A percentile compares a stretch with the other conserved stretches of the same genome.
phyloP scores from a whole-genome alignment of 352 stramenopile species.

The Plasmopara muralis region DNA sequence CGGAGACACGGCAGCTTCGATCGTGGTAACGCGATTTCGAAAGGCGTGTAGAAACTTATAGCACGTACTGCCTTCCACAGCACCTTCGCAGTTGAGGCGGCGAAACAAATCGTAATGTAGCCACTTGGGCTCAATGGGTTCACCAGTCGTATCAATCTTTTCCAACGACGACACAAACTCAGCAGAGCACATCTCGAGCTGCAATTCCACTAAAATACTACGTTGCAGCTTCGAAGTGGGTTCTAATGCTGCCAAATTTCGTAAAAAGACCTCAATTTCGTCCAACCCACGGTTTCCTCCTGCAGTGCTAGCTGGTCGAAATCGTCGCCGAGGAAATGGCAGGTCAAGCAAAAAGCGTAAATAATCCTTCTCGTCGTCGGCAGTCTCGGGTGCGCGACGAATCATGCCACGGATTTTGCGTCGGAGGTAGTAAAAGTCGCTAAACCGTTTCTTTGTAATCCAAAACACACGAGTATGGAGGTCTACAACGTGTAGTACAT shows the following conservation, averaged over 20 bases:
- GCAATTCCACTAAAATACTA: slow-evolving; percentile 55
- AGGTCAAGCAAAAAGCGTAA: slow-evolving; percentile 70
- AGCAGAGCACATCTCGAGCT: slow-evolving; percentile 62
- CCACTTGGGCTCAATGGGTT: slow-evolving; percentile 70
- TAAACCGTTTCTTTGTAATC: slow-evolving; percentile 77
- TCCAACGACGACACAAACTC: slow-evolving; percentile 74
- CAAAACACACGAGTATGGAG: slow-evolving; percentile 79
- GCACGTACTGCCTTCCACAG: slow-evolving; percentile 66
- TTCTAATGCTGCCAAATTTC: slow-evolving; percentile 59
- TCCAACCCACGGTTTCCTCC: slow-evolving; percentile 40
- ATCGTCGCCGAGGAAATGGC: slow-evolving; percentile 57
- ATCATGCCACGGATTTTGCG: slow-evolving; percentile 58
- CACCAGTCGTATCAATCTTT: slow-evolving; percentile 62
- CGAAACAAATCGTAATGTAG: slow-evolving; percentile 69
- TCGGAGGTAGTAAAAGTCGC: slow-evolving; percentile 61
- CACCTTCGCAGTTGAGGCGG: slow-evolving; percentile 54
- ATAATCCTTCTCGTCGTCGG: slow-evolving; percentile 44
- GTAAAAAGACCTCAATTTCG: slow-evolving; percentile 70
- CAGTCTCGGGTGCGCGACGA: slow-evolving; percentile 23
- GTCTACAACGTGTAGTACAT: slow-evolving; percentile 70
- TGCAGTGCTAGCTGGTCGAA: slow-evolving; percentile 39
- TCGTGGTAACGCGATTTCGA: slow-evolving; percentile 55
- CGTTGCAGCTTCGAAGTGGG: slow-evolving; percentile 51
- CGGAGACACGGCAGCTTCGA: slow-evolving; percentile 52
- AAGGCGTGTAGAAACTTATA: slow-evolving; percentile 72